Evolutionary conservation across 768 basidiomycete genomes (phyloP), one percentile per base, ranked within the genome.

Genomic region (Mycena galopus): DNA sequence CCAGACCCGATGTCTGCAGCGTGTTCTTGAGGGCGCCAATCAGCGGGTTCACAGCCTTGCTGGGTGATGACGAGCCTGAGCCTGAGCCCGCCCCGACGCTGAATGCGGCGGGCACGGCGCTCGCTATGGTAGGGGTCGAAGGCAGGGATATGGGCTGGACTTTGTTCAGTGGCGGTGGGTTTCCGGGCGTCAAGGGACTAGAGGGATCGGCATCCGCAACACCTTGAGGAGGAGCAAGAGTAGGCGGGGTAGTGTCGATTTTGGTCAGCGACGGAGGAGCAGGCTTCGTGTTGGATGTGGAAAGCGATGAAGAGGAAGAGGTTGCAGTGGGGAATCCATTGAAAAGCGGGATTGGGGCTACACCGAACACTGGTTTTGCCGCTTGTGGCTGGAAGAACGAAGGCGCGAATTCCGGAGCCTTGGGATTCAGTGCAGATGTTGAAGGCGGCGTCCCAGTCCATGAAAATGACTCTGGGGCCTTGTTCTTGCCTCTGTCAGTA

Each of bases 131-230:
- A 5, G 88, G 87, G 1, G 88, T 88, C 0, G 84, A 79, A 7
- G 87, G 88, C 3, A 88, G 80, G 9, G 88, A 86, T 39, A 89
- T 86, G 8, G 85, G 86, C 65, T 83, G 81, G 9, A 79, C 79
- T 73, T 79, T 84, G 9, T 79, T 75, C 14, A 86, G 77, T 10
- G 81, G 82, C 12, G 88, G 87, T 6, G 87, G 85, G 19, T 76
- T 71, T 39, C 67, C 72, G 2, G 86, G 84, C 1, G 78, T 76
- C 53, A 70, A 71, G 55, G 78, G 71, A 37, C 67, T 66, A 27
- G 50, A 67, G 8, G 65, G 64, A n/a, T n/a, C n/a, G n/a, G n/a
- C n/a, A n/a, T 19, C 67, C 69, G 57, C 29, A 25, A 59, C 25
- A 19, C 44, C 42, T 67, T 9, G 47, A 57, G 50, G 27, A 59